Evolutionary conservation across 2,329 filamentous ascomycete species (phyloP).

Genomic region (Fusarium kyushuense): DNA sequence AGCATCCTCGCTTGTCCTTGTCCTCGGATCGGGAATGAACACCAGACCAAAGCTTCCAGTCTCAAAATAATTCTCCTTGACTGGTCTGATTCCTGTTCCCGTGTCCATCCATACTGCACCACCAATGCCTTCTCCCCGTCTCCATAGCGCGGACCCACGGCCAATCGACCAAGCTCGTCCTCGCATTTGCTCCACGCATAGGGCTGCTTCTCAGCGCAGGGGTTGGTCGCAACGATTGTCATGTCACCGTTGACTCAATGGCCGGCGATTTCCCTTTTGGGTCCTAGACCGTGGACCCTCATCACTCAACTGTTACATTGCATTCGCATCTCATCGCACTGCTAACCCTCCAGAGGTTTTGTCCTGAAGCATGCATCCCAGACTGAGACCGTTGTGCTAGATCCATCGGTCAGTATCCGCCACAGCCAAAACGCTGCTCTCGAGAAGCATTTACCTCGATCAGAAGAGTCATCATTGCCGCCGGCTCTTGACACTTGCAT

Average conservation of each 20-base stretch:
- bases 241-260: slow-evolving; percentile 46
- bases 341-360: slow-evolving; percentile 23
- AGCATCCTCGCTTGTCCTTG: slow-evolving; percentile 9
- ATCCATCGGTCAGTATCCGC: slow-evolving; percentile 15
- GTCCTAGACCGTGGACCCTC: slow-evolving; percentile 22
- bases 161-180: slow-evolving; percentile 37
- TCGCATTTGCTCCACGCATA: slow-evolving; percentile 46
- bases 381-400: slow-evolving; percentile 36
- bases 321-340: slow-evolving; percentile 33
- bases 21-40: slow-evolving; percentile 9
- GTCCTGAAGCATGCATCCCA: slow-evolving; percentile 30
- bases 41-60: slow-evolving; percentile 15
- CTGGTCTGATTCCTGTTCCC: slow-evolving; percentile 18
- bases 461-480: slow-evolving; percentile 30
- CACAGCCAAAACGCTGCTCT: slow-evolving; percentile 18
- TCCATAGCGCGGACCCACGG: slow-evolving; percentile 22
- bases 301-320: slow-evolving; percentile 19
- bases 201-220: slow-evolving; percentile 44
- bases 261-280: slow-evolving; percentile 43
- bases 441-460: not conserved
- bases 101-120: slow-evolving; percentile 13
- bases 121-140: slow-evolving; percentile 15
- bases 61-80: slow-evolving; percentile 17
- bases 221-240: slow-evolving; percentile 30
- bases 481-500: slow-evolving; percentile 31